These are phyloP conservation scores for Botryosphaeria dothidea DNA, from an alignment of 2,329 filamentous ascomycete genomes.

Conservation along the genomic window DNA sequence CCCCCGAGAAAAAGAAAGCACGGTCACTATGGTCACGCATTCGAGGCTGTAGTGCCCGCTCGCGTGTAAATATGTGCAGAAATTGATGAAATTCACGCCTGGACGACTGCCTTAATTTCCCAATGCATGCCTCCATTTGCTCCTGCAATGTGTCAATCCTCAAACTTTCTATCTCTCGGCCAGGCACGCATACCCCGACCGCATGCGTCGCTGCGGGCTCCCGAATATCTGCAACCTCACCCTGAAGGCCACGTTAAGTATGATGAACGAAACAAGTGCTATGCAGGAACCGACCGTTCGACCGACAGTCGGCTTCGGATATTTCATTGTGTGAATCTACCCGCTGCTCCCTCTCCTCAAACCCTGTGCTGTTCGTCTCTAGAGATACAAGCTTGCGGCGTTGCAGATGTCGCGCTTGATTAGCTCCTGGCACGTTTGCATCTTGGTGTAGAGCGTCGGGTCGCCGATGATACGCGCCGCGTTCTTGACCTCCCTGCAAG, in stretches of 20 bases:
- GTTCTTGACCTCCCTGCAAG: conserved; percentile 95
- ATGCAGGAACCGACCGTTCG: background rate
- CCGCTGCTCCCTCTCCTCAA: too few relatives aligned
- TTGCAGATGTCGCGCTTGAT: conserved; percentile 67
- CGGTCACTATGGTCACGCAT: too few relatives aligned
- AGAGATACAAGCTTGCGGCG: conserved; percentile 42
- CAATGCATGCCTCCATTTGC: too few relatives aligned
- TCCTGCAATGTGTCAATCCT: background rate
- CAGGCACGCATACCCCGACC: too few relatives aligned
- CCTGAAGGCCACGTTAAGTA: background rate
- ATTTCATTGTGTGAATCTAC: too few relatives aligned
- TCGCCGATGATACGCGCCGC: conserved; percentile 94
- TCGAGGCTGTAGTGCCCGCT: too few relatives aligned
- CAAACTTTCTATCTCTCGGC: too few relatives aligned
- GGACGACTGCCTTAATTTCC: too few relatives aligned
- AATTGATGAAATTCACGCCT: too few relatives aligned
- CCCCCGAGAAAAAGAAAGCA: too few relatives aligned
- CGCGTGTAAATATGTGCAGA: too few relatives aligned
- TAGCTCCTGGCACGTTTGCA: conserved; percentile 95
- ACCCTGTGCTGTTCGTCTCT: conserved; percentile 17
- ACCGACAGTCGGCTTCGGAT: background rate
- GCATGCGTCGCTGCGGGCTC: background rate
- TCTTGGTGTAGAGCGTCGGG: conserved; percentile 89
- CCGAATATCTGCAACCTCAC: background rate
- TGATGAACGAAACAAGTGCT: background rate